Evolutionary conservation across 768 basidiomycete genomes (phyloP), one percentile per base, ranked within the genome.

Genomic region (Trametes punicea): DNA sequence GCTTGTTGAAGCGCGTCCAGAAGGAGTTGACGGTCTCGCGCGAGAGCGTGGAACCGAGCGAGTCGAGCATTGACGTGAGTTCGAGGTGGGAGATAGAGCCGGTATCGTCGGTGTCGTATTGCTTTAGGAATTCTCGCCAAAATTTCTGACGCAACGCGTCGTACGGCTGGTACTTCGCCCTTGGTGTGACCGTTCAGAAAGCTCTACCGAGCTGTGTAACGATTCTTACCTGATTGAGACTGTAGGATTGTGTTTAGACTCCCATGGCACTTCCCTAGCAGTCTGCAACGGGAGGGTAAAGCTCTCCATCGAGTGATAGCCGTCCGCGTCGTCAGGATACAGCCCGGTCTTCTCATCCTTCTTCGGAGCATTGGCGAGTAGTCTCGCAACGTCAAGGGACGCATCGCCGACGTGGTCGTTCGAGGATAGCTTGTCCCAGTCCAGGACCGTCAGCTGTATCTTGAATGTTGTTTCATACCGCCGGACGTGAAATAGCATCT

Each of bases 81-180:
- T 98, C 97, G 52, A 95, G 74, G 59, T 87, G 85, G 0, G 92
- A 93, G 36, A 95, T 72, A 1, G 79, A 69, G 20, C 74, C 74
- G 0, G 85, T 88, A 58, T 94, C 90, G 70, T 95, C 93, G 0
- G 85, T 80, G 63, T 97, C 95, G 71, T 98, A 98, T 62, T 95
- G 89, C 47, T 81, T 81, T 36, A 96, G 80, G 69, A 92, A 94
- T 60, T 90, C 85, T 2, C 84, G 76, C 94, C 94, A 97, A 77
- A 95, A 94, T 2, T 82, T 83, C 65, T 93, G 92, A 0, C 93
- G 88, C 8, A 96, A 80, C 15, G 90, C 88, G 56, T 87, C 90
- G 66, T 98, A 99, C 0, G 97, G 93, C 67, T 97, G 93, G 71
- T 93, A 99, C 71, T 88, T 96, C 9, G 95, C 96, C 21, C 91